Base-by-base conservation (phyloP, 108 stramenopile species). In the Cyclotella atomus region DNA sequence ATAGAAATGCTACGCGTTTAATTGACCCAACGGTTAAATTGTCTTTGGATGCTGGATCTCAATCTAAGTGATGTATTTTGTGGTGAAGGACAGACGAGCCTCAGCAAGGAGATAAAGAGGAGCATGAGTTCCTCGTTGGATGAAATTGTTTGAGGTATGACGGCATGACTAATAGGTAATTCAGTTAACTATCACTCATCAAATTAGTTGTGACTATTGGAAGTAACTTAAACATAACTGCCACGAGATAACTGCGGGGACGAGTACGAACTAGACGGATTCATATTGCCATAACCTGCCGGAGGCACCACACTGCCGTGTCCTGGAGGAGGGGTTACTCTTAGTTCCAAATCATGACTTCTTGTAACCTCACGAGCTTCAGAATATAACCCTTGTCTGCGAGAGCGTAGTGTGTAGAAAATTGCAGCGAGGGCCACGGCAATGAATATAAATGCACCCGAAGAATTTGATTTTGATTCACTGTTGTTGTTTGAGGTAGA, bases 331-430 rank as follows among this genome's bases (percentile, higher is more conserved):
- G 54, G 52, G 12, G 50, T 35, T 28, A 65, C 72, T 29, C 21
- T 20, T 41, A 73, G 45, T 65, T 73, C 72, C 16, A 73, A 63
- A 55, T 73, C 72, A 55, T 73, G 55, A 28, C 28, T 70, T 0
- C 19, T 20, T 30, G 30, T 20, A 19, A 25, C 32, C 20, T 70
- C 68, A 36, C 66, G 50, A 4, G 66, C 47, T 10, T 50, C 20
- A n/a, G 33, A 45, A 23, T 68, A 68, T 27, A 50, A 7, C 7
- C 38, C 66, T 32, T 34, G 41, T 45, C 55, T 23, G 0, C 52
- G 35, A 0, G 3, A 44, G 0, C 63, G 57, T 15, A 73, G 36
- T 28, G 23, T 49, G 23, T 19, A 46, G 21, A 45, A 59, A 28
- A 44, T 34, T 19, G 49, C 53, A 54, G 63, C 41, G 12, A 61